phyloP scores from a whole-genome alignment of 1,139 yeast species.

The Scheffersomyces segobiensis region DNA sequence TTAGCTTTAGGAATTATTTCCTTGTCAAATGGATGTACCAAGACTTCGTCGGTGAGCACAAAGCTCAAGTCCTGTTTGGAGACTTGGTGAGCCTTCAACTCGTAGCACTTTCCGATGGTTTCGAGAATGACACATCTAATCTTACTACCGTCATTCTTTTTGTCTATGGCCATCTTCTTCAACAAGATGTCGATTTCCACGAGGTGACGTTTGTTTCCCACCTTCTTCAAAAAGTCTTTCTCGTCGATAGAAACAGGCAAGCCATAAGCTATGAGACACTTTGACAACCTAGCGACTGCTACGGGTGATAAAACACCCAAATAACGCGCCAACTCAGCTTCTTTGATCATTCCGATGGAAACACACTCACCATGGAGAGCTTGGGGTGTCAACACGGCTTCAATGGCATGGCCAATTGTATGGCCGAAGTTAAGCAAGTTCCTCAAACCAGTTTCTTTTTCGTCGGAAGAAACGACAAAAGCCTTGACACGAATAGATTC shows the following conservation, averaged over 20 bases:
- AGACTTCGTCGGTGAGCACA: conserved; percentile 79
- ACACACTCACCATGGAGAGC: conserved; percentile 98
- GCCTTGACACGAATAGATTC: conserved; percentile 93
- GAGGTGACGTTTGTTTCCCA: conserved; percentile 57
- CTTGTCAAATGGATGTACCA: conserved; percentile 57
- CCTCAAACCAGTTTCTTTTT: conserved; percentile 92
- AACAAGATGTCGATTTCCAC: conserved; percentile 74
- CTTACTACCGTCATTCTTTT: conserved; percentile 90
- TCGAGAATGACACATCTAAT: conserved; percentile 85
- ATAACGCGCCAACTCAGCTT: conserved; percentile 91
- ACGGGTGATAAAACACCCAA: conserved; percentile 87
- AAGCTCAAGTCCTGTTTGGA: conserved; percentile 78
- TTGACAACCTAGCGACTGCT: conserved; percentile 86
- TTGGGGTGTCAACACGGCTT: conserved; percentile 93
- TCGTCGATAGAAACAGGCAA: conserved; percentile 82
- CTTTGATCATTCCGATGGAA: conserved; percentile 89
- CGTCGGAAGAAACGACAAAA: conserved; percentile 90
- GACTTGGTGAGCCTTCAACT: conserved; percentile 83
- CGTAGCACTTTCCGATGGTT: conserved; percentile 85
- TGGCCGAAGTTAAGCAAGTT: conserved; percentile 95
- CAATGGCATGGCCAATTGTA: conserved; percentile 97
- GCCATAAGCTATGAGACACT: conserved; percentile 81
- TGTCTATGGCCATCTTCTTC: conserved; percentile 90
- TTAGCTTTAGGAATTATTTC: conserved; percentile 42
- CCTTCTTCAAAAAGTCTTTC: conserved; percentile 58